Evolutionary conservation across 139 green algal species (phyloP).

Genomic region (Ettlia oleoabundans): DNA sequence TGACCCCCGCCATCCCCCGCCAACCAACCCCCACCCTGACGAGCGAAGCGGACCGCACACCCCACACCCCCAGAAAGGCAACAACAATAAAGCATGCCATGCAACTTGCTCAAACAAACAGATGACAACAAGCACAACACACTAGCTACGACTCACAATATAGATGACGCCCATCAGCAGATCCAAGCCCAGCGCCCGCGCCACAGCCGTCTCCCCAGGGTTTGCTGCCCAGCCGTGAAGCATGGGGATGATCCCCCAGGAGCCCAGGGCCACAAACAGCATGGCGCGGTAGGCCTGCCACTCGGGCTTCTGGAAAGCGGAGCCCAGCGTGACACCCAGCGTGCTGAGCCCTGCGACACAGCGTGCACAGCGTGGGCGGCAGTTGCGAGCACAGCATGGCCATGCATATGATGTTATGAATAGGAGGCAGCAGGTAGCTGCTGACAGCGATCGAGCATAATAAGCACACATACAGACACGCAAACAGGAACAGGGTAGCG

Average conservation of each 20-base stretch:
- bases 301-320: constrained; percentile 68
- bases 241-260: constrained; percentile 83
- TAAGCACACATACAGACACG: no score
- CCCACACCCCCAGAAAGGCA: no score
- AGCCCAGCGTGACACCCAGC: constrained; percentile 71
- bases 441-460: no score
- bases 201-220: background rate
- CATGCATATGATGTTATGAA: no score
- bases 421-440: no score
- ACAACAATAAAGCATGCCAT: no score
- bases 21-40: no score
- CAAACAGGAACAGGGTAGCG: no score
- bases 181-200: constrained; percentile 63
- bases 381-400: background rate
- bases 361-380: background rate
- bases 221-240: constrained; percentile 63
- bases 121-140: background rate
- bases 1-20: no score
- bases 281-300: constrained; percentile 74
- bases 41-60: no score
- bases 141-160: constrained; percentile 58
- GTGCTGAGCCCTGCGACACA: constrained; percentile 62
- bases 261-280: constrained; percentile 82
- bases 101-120: no score
- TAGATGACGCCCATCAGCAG: constrained; percentile 89